phyloP scores from a whole-genome alignment of 495 filamentous ascomycete species.

The Penicillium subrubescens region DNA sequence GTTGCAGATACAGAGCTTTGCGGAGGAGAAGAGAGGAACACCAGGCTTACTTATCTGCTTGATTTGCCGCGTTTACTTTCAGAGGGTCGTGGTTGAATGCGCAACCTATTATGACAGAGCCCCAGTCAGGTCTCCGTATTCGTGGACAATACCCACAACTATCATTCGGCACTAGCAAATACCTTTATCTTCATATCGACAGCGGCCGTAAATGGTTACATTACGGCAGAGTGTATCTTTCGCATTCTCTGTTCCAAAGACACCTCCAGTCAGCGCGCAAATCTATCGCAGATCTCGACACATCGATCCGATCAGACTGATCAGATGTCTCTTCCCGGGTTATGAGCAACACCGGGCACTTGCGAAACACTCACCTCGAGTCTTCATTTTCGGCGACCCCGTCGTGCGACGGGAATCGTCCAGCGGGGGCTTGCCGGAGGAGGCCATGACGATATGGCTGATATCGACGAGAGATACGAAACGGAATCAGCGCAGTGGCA shows the following conservation, averaged over 20 bases:
- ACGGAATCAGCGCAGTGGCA: conserved; percentile 37
- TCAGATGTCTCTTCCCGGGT: background rate
- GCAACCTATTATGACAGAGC: conserved; percentile 57
- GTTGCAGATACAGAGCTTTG: background rate
- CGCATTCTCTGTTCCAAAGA: conserved; percentile 54
- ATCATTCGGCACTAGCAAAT: background rate
- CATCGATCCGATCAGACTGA: conserved; percentile 1
- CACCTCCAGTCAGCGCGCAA: conserved; percentile 10
- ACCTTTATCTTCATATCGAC: conserved; percentile 86
- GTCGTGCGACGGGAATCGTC: conserved; percentile 50
- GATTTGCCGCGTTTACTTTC: conserved; percentile 53
- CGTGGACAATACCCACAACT: background rate
- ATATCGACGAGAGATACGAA: conserved; percentile 34
- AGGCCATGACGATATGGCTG: conserved; percentile 42
- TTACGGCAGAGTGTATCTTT: conserved; percentile 93
- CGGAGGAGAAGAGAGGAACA: background rate
- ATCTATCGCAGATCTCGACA: conserved; percentile 1
- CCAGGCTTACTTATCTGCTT: conserved; percentile 57
- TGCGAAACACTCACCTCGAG: conserved; percentile 53
- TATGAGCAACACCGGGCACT: background rate
- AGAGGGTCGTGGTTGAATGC: conserved; percentile 85
- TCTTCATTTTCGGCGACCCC: conserved; percentile 64
- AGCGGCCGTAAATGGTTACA: conserved; percentile 91
- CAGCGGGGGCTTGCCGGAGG: conserved; percentile 43
- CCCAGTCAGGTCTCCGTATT: conserved; percentile 24